Evolutionary conservation across 768 basidiomycete genomes (phyloP).

Genomic region (Russula foetens): DNA sequence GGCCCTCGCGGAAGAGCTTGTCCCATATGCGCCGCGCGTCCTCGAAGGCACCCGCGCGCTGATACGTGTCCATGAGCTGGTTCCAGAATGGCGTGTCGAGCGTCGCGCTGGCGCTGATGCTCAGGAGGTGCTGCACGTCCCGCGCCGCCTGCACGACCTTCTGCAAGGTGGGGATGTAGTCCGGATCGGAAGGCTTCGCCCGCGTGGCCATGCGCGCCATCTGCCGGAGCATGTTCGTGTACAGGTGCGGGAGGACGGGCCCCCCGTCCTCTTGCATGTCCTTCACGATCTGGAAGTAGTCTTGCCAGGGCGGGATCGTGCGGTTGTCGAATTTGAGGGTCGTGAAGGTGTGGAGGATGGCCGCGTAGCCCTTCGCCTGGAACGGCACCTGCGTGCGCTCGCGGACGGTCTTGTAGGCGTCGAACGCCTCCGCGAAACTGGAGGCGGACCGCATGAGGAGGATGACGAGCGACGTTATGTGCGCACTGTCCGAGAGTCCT

Average conservation of each 20-base stretch:
- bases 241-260: conserved; percentile 47
- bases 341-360: conserved; percentile 58
- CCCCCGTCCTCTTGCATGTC: conserved; percentile 71
- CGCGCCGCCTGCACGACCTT: conserved; percentile 44
- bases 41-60: conserved; percentile 60
- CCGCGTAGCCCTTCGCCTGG: conserved; percentile 50
- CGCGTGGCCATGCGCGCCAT: conserved; percentile 37
- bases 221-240: conserved; percentile 57
- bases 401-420: conserved; percentile 44
- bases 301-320: conserved; percentile 27
- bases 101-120: conserved; percentile 68
- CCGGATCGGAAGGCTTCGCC: conserved; percentile 17
- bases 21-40: conserved; percentile 81
- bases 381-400: conserved; percentile 29
- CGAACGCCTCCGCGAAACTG: conserved; percentile 50
- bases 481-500: conserved; percentile 38
- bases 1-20: conserved; percentile 49
- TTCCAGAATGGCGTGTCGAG: conserved; percentile 56
- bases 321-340: conserved; percentile 42
- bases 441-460: conserved; percentile 58
- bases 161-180: conserved; percentile 21
- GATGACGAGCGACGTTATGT: conserved; percentile 45
- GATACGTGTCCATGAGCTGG: conserved; percentile 84
- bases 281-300: conserved; percentile 67
- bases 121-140: conserved; percentile 65